phyloP scores from a whole-genome alignment of 2,329 filamentous ascomycete species.

The Mariannaea elegans region DNA sequence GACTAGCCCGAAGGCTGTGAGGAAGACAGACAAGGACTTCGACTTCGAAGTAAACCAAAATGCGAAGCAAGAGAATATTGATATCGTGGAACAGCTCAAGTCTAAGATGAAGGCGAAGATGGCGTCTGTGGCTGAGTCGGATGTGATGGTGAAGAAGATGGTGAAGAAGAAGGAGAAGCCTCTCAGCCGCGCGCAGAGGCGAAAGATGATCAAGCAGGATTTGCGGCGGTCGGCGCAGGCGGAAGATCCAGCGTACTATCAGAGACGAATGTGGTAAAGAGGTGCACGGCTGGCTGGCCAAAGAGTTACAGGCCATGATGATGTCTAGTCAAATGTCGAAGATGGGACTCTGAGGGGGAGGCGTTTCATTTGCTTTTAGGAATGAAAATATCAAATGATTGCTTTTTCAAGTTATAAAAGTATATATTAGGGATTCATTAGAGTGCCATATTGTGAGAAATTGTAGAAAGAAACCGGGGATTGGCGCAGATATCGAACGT shows the following conservation, averaged over 20 bases:
- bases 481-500: too few relatives aligned
- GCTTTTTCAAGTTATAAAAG: neutral
- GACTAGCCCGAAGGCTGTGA: slow-evolving; percentile 12
- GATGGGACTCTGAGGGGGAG: neutral
- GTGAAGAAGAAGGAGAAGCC: slow-evolving; percentile 48
- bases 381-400: neutral
- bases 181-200: slow-evolving; percentile 61
- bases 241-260: slow-evolving; percentile 60
- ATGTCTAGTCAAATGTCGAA: too few relatives aligned
- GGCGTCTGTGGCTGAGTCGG: slow-evolving; percentile 47
- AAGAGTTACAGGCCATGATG: neutral
- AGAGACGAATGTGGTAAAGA: slow-evolving; percentile 61
- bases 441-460: too few relatives aligned
- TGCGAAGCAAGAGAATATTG: slow-evolving; percentile 39
- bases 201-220: slow-evolving; percentile 67
- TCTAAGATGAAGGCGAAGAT: slow-evolving; percentile 45
- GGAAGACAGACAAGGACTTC: slow-evolving; percentile 23
- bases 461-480: too few relatives aligned
- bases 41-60: slow-evolving; percentile 18
- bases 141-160: slow-evolving; percentile 36
- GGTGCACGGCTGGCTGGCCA: neutral
- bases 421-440: too few relatives aligned
- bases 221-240: slow-evolving; percentile 58
- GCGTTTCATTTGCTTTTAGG: slow-evolving; percentile 3
- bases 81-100: slow-evolving; percentile 45